Evolutionary conservation across 208 protist genomes (phyloP), one percentile per base, ranked within the genome.

Genomic region (Porcisia hertigi): DNA sequence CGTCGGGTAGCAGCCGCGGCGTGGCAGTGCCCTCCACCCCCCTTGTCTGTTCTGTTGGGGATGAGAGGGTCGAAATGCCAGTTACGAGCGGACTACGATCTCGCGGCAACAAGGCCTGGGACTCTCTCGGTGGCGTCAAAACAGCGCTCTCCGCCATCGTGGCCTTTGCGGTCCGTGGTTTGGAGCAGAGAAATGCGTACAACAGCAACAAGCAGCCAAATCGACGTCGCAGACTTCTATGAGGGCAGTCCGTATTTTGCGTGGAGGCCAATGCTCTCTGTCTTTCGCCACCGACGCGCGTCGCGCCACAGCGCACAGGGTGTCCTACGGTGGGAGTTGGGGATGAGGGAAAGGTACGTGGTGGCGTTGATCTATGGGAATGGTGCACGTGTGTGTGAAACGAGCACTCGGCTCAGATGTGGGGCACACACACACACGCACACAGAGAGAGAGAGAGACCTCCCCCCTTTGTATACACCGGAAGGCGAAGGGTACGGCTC

Each of bases 11-110:
- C 54, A 70, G 14, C 69, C 69, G 39, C n/a, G 67, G n/a, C 23
- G 75, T 57, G 39, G 20, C 20, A 30, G 76, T 41, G 20, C n/a
- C 62, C 23, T 65, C 76, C 23, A 72, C 14, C 23, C 64, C 76
- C 20, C 57, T 71, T 9, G 71, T 30, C 11, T 58, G 53, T 25
- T 64, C 76, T 12, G 71, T 76, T 1, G 76, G 71, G 52, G 76
- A 73, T 8, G 76, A 81, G 49, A 76, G 63, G 9, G 76, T 73
- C 6, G 70, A 81, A 18, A 81, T 25, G 43, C 63, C 76, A 30
- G 76, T 72, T 12, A 57, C 62, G 45, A 71, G 41, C 47, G 71
- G 63, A 53, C 76, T 81, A 43, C 43, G 34, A n/a, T 64, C 63
- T 23, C 36, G 76, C 34, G 64, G 70, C 34, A 70, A 75, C 36